Evolutionary conservation across 352 stramenopile genomes (phyloP).

Genomic region (Globisporangium canariense): DNA sequence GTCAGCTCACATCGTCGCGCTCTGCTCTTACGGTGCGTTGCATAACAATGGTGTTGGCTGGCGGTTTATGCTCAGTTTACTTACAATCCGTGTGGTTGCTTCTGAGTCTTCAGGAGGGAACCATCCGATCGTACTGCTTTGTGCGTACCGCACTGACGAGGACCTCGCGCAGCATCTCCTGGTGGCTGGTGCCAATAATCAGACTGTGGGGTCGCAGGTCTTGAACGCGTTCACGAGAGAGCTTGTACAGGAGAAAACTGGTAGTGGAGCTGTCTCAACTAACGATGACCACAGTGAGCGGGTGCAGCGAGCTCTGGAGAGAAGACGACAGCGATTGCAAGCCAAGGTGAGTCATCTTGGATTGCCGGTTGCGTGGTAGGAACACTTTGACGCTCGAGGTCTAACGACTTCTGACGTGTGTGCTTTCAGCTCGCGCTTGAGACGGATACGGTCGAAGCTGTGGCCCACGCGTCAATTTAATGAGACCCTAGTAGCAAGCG

Average conservation of each 20-base stretch:
- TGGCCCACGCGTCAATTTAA: conserved; percentile 10
- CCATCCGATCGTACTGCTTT: conserved; percentile 62
- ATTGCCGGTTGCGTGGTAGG: not conserved
- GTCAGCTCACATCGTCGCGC: conserved; percentile 54
- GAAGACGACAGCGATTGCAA: conserved; percentile 42
- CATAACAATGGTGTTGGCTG: not conserved
- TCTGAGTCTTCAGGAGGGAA: conserved; percentile 31
- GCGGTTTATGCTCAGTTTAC: not conserved
- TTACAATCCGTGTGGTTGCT: not conserved
- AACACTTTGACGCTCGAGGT: not conserved
- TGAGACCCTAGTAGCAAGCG: not conserved
- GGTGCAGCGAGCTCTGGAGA: conserved; percentile 40
- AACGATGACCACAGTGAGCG: conserved; percentile 28
- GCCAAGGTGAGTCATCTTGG: conserved; percentile 26
- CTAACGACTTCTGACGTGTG: not conserved
- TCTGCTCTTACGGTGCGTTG: conserved; percentile 51
- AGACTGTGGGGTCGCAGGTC: not conserved
- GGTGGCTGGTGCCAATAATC: not conserved
- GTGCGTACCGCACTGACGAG: conserved; percentile 41
- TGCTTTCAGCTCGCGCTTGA: conserved; percentile 14
- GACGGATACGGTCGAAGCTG: conserved; percentile 8
- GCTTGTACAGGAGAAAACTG: not conserved
- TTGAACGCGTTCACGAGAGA: conserved; percentile 2
- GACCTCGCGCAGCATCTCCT: conserved; percentile 22
- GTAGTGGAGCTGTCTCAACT: conserved; percentile 10